Percentiles rank a stretch among this genome's conserved stretches.
Evolutionary conservation across 768 basidiomycete species (phyloP).

Genomic region (Mycena kentingensis): DNA sequence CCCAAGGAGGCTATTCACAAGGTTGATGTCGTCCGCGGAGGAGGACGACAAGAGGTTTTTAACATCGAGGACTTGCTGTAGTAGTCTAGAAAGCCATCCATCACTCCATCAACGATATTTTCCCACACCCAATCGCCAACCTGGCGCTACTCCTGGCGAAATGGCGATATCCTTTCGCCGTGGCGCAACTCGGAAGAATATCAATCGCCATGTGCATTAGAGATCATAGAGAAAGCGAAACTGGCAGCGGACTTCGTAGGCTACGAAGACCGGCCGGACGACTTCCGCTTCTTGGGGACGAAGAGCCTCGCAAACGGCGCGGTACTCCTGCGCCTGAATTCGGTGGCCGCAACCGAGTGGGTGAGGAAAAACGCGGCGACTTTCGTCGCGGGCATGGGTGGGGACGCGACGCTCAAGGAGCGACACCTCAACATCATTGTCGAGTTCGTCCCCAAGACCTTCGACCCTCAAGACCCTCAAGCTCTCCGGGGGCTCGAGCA

Average conservation of each 20-base stretch:
- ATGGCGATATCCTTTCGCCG: no score
- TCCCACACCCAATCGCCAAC: no score
- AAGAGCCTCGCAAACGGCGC: background rate
- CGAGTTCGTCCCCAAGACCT: background rate
- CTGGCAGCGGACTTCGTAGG: background rate
- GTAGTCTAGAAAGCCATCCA: no score
- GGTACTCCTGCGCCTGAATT: constrained; percentile 9
- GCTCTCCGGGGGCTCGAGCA: background rate
- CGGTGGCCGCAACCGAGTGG: background rate
- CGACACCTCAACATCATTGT: background rate
- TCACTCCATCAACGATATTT: no score
- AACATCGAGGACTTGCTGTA: no score
- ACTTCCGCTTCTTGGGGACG: background rate
- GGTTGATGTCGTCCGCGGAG: no score
- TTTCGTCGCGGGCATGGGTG: background rate
- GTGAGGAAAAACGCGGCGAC: background rate
- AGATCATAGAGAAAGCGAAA: constrained; percentile 12
- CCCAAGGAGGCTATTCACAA: no score
- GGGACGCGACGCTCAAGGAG: background rate
- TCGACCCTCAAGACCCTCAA: background rate
- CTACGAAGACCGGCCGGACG: background rate
- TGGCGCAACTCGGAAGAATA: no score
- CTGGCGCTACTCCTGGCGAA: no score
- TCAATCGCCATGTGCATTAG: no score
- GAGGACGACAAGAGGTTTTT: no score